Percentiles rank a stretch among this genome's conserved stretches.
Conservation (phyloP, 257 asterid genomes). For the Solanum microdontum region DNA sequence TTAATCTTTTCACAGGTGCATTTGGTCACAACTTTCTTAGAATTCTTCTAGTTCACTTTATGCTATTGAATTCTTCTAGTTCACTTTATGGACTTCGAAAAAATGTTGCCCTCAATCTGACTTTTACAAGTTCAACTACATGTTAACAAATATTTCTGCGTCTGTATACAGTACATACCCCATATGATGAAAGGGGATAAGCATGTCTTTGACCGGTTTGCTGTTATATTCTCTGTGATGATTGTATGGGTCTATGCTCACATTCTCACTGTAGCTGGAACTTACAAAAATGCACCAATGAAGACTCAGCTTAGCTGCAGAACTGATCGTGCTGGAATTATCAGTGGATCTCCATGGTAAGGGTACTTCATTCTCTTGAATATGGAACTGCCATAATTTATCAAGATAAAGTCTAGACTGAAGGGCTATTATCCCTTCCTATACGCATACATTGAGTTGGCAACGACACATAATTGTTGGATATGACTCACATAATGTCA, state of each 20-base stretch:
- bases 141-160: neutral
- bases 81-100: neutral
- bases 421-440: neutral
- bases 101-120: neutral
- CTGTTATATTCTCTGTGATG: slow-evolving; percentile 63
- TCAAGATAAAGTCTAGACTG: neutral
- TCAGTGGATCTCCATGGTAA: slow-evolving; percentile 78
- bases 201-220: slow-evolving; percentile 59
- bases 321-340: slow-evolving; percentile 88
- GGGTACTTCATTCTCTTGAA: neutral
- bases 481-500: neutral
- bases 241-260: slow-evolving; percentile 88
- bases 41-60: neutral
- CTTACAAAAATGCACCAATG: slow-evolving; percentile 39
- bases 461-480: neutral
- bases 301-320: slow-evolving; percentile 74
- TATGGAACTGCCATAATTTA: neutral
- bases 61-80: neutral
- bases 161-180: slow-evolving; percentile 56
- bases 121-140: neutral
- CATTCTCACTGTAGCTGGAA: slow-evolving; percentile 78
- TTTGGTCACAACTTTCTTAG: neutral
- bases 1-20: slow-evolving; percentile 81
- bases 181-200: slow-evolving; percentile 48
- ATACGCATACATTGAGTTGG: neutral